phyloP scores from a whole-genome alignment of 2,329 filamentous ascomycete genomes.

The Talaromyces sp. region DNA sequence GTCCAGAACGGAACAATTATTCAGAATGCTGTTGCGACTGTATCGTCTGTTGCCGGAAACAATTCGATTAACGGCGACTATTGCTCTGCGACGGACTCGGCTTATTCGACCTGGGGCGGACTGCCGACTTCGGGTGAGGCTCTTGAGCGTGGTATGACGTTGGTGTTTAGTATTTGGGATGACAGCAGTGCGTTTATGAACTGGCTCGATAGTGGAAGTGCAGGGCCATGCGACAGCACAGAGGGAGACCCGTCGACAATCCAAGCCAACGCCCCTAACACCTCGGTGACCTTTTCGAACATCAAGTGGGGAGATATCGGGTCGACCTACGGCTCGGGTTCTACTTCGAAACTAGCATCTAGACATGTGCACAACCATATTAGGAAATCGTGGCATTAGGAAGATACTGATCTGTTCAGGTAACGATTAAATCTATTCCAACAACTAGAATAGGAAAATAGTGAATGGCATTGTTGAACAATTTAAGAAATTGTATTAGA shows the following conservation, averaged over 20 bases:
- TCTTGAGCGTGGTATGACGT: conserved; percentile 56
- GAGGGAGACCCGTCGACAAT: conserved; percentile 46
- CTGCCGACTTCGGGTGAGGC: conserved; percentile 52
- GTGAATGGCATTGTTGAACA: background rate
- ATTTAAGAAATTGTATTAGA: background rate
- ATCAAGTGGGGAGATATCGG: conserved; percentile 56
- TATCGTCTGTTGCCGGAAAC: conserved; percentile 48
- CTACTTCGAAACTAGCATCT: background rate
- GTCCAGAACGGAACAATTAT: conserved; percentile 60
- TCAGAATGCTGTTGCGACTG: conserved; percentile 48
- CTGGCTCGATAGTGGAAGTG: conserved; percentile 68
- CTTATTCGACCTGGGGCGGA: conserved; percentile 55
- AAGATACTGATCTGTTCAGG: background rate
- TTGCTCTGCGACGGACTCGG: conserved; percentile 51
- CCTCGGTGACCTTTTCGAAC: conserved; percentile 56
- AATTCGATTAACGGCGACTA: conserved; percentile 51
- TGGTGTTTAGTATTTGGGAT: conserved; percentile 60
- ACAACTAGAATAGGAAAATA: background rate
- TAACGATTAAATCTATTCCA: background rate
- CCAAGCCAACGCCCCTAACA: conserved; percentile 29
- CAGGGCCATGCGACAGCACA: conserved; percentile 52
- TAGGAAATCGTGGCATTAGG: background rate
- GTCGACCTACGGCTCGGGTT: conserved; percentile 40
- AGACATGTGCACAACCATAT: background rate
- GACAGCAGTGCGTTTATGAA: conserved; percentile 67